phyloP scores from a whole-genome alignment of 805 yeast species.

The Cyberlindnera xylosilytica region DNA sequence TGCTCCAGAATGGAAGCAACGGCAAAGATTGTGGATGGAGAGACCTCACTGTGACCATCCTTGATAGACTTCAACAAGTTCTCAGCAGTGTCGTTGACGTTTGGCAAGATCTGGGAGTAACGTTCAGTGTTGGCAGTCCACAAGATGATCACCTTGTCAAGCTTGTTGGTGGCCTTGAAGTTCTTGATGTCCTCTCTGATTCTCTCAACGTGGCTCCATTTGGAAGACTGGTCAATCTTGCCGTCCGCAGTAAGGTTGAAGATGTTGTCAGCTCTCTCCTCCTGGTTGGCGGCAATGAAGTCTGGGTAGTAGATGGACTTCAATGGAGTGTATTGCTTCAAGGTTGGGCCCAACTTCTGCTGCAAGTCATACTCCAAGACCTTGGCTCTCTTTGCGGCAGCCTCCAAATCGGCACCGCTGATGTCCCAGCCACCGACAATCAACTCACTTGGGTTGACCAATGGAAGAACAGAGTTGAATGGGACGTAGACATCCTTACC shows the following conservation, averaged over 20 bases:
- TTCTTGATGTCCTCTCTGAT: conserved; percentile 80
- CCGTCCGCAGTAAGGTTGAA: conserved; percentile 54
- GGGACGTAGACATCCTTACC: conserved; percentile 93
- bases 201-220: conserved; percentile 87
- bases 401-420: conserved; percentile 61
- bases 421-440: conserved; percentile 96
- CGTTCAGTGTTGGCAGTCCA: conserved; percentile 99
- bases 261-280: conserved; percentile 86
- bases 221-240: conserved; percentile 50
- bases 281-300: conserved; percentile 93
- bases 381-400: conserved; percentile 80
- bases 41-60: conserved; percentile 73
- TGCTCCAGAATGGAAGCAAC: conserved; percentile 88
- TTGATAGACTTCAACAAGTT: conserved; percentile 73
- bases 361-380: conserved; percentile 87
- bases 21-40: conserved; percentile 94
- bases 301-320: conserved; percentile 93
- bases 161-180: conserved; percentile 66
- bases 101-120: conserved; percentile 70
- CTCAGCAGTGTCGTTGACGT: conserved; percentile 87
- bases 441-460: conserved; percentile 86
- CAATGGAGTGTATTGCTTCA: conserved; percentile 65
- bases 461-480: conserved; percentile 83
- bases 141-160: conserved; percentile 85
- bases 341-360: conserved; percentile 61